Conservation (phyloP, 768 basidiomycete species). For the Lentinula detonsa region DNA sequence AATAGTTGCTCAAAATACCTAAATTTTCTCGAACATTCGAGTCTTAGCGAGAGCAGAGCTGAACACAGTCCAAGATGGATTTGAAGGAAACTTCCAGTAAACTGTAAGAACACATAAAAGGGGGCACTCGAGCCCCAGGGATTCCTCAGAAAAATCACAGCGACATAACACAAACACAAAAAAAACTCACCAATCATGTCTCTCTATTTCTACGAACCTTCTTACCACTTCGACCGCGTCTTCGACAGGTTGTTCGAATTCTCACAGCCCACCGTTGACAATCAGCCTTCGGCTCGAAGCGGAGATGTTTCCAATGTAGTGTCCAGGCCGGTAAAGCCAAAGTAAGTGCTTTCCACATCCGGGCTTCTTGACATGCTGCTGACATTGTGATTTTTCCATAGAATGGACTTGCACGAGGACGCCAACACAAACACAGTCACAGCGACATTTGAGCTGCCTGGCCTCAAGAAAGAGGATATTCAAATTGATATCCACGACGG, state of each 20-base stretch:
- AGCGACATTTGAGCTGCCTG: constrained; percentile 57
- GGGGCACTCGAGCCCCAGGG: background rate
- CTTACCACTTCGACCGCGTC: constrained; percentile 38
- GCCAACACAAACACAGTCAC: constrained; percentile 40
- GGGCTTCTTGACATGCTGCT: background rate
- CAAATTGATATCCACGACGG: constrained; percentile 47
- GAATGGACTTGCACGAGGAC: constrained; percentile 14
- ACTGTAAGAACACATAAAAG: background rate
- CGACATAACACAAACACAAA: background rate
- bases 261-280: background rate
- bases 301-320: constrained; percentile 1
- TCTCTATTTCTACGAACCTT: constrained; percentile 37
- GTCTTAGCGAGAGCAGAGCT: background rate
- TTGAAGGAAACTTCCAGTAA: background rate
- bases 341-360: constrained; percentile 13
- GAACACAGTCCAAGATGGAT: too few relatives aligned
- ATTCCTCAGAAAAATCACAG: background rate
- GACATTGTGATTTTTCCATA: background rate
- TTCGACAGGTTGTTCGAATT: constrained; percentile 28
- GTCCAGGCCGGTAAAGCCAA: constrained; percentile 20
- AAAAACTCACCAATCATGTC: constrained; percentile 8
- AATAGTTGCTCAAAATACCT: too few relatives aligned
- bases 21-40: background rate
- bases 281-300: background rate
- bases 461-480: constrained; percentile 48